Conservation (phyloP, 169 alveolate genomes). For the Eimeria zaria region DNA sequence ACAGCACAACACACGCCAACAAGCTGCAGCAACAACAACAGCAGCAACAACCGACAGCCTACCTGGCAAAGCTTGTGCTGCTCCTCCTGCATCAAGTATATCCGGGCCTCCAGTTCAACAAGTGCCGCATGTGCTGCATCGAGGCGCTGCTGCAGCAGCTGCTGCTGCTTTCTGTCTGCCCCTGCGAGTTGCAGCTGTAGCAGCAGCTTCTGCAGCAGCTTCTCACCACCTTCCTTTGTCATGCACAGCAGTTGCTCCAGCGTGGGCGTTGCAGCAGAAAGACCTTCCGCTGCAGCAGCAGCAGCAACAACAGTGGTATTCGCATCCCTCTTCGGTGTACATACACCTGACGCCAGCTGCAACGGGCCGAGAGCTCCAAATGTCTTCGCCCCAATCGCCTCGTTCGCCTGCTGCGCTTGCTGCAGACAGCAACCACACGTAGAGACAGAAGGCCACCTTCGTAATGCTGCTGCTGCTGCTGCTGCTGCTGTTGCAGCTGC, state of each 20-base stretch:
- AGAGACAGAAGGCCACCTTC: not conserved
- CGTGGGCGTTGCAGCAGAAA: conserved; percentile 22
- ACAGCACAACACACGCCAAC: not conserved
- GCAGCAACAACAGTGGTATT: not conserved
- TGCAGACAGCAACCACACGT: conserved; percentile 10
- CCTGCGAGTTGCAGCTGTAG: conserved; percentile 24
- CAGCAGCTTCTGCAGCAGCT: conserved; percentile 51
- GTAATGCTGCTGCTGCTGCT: conserved; percentile 3
- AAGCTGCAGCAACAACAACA: not conserved
- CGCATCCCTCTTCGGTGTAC: not conserved
- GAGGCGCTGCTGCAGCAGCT: conserved; percentile 49
- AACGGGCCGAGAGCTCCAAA: conserved; percentile 28
- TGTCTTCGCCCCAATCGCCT: conserved; percentile 11
- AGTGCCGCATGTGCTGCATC: conserved; percentile 75
- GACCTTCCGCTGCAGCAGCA: not conserved
- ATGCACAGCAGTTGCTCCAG: conserved; percentile 66
- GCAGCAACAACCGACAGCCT: not conserved
- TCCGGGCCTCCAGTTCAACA: conserved; percentile 34
- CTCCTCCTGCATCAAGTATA: conserved; percentile 48
- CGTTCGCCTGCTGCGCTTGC: conserved; percentile 60
- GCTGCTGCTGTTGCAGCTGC: conserved; percentile 13
- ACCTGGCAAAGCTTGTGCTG: conserved; percentile 73
- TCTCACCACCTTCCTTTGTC: conserved; percentile 41
- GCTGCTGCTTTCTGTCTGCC: conserved; percentile 16
- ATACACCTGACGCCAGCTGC: conserved; percentile 17